These are phyloP conservation scores for Nakazawaea sp. DNA, from an alignment of 805 yeast genomes.

Conservation along the genomic window DNA sequence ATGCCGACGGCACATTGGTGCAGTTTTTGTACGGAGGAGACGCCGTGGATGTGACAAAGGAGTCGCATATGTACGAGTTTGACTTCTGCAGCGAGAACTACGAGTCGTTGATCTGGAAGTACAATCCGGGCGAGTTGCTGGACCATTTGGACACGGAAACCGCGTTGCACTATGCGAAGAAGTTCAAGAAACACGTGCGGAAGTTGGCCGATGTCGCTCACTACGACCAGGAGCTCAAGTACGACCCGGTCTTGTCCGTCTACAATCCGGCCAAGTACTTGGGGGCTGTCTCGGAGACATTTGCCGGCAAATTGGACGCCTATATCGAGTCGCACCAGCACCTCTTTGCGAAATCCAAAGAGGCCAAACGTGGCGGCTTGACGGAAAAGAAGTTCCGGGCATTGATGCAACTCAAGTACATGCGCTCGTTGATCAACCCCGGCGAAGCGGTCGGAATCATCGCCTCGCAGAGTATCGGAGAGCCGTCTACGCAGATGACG, in stretches of 20 bases:
- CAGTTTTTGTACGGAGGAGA: conserved; percentile 99
- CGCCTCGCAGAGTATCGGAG: conserved; percentile 98
- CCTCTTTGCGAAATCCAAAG: conserved; percentile 49
- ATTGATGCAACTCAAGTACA: conserved; percentile 95
- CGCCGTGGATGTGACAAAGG: conserved; percentile 88
- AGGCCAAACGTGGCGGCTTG: conserved; percentile 35
- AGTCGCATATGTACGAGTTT: conserved; percentile 90
- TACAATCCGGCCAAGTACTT: conserved; percentile 85
- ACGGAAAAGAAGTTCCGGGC: conserved; percentile 86
- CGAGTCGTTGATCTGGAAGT: conserved; percentile 77
- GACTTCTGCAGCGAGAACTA: conserved; percentile 89
- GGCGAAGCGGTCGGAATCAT: conserved; percentile 98
- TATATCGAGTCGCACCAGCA: conserved; percentile 53
- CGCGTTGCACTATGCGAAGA: conserved; percentile 77
- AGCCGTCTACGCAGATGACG: conserved; percentile 99
- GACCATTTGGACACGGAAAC: conserved; percentile 78
- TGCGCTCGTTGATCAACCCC: conserved; percentile 91
- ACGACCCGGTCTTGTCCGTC: conserved; percentile 83
- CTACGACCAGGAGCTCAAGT: conserved; percentile 53
- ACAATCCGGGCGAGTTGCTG: conserved; percentile 69
- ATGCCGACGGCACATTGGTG: conserved; percentile 87
- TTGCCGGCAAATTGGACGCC: conserved; percentile 71
- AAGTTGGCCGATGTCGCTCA: conserved; percentile 61
- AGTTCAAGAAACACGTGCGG: conserved; percentile 63
- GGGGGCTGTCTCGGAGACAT: conserved; percentile 89